A percentile compares a stretch with the other conserved stretches of the same genome.
These are phyloP conservation scores for Mrakia hoshinonis DNA, from an alignment of 768 basidiomycete genomes.

Conservation along the genomic window DNA sequence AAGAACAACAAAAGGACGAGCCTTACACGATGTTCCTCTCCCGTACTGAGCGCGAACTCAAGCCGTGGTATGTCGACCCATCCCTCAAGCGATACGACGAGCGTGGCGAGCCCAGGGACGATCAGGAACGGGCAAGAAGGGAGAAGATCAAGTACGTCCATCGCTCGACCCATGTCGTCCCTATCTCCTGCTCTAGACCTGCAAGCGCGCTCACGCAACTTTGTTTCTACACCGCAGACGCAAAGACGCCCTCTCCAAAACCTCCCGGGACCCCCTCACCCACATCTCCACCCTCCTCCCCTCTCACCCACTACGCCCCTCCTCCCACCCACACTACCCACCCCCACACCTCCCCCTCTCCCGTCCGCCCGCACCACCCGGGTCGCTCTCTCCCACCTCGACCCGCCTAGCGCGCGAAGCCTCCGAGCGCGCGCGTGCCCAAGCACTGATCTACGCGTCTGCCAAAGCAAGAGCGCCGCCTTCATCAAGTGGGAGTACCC, in stretches of 20 bases:
- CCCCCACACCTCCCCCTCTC: neutral
- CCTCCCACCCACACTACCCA: neutral
- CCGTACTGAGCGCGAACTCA: constrained; percentile 20
- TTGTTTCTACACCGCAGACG: constrained; percentile 7
- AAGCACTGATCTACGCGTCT: constrained; percentile 3
- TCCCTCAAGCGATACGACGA: constrained; percentile 19
- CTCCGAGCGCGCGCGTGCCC: constrained; percentile 15
- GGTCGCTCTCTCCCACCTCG: neutral
- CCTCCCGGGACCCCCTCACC: constrained; percentile 19
- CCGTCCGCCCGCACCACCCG: neutral
- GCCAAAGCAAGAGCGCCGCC: neutral
- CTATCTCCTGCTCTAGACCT: too few relatives aligned
- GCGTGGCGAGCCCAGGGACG: constrained; percentile 10
- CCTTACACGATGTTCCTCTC: constrained; percentile 29
- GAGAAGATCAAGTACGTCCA: constrained; percentile 16
- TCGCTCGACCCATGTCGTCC: neutral
- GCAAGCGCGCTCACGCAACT: too few relatives aligned
- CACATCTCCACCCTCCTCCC: constrained; percentile 18
- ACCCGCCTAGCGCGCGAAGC: constrained; percentile 18
- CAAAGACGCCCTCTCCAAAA: constrained; percentile 11
- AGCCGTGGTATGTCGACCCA: constrained; percentile 27
- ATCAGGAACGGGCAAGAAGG: neutral
- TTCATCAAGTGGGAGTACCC: too few relatives aligned
- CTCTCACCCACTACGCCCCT: neutral
- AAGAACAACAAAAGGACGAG: constrained; percentile 24